phyloP scores from a whole-genome alignment of 2,329 filamentous ascomycete genomes.

The Pseudopyrenochaeta lycopersici region DNA sequence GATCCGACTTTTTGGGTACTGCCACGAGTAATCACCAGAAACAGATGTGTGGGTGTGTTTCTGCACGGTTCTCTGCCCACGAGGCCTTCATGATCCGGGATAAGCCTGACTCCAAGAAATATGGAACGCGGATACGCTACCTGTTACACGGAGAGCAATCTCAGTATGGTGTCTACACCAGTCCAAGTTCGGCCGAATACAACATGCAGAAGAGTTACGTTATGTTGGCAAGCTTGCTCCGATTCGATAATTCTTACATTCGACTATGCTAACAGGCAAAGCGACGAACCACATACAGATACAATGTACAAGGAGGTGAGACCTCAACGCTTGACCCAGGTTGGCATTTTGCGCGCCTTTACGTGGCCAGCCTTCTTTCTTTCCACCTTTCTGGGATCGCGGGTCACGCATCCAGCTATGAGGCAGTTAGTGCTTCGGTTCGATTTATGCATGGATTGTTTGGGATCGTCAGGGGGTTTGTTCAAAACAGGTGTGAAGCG shows the following conservation, averaged over 20 bases:
- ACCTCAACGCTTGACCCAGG: constrained; percentile 87
- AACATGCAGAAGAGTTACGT: not conserved
- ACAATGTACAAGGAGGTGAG: constrained; percentile 36
- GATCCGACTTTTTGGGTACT: not conserved
- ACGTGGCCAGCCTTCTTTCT: constrained; percentile 96
- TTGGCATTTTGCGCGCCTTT: constrained; percentile 97
- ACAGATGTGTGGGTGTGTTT: not conserved
- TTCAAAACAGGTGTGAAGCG: constrained; percentile 11
- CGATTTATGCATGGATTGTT: constrained; percentile 15
- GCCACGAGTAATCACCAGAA: not conserved
- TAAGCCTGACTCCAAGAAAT: not conserved
- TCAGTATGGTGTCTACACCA: constrained; percentile 1
- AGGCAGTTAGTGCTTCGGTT: constrained; percentile 53
- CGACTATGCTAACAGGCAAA: constrained; percentile 22
- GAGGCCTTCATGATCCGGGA: not conserved
- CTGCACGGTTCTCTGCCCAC: constrained; percentile 2
- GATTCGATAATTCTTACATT: constrained; percentile 16
- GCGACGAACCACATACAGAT: constrained; percentile 16
- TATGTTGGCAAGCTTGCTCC: not conserved
- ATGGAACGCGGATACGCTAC: not conserved
- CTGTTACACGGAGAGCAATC: constrained; percentile 4
- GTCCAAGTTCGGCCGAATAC: not conserved
- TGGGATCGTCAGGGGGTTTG: constrained; percentile 9
- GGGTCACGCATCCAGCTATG: constrained; percentile 88
- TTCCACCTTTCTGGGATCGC: constrained; percentile 91